These are phyloP conservation scores for Brachypodium distachyon DNA, from an alignment of 202 grass and related monocot species.

Conservation along the genomic window DNA sequence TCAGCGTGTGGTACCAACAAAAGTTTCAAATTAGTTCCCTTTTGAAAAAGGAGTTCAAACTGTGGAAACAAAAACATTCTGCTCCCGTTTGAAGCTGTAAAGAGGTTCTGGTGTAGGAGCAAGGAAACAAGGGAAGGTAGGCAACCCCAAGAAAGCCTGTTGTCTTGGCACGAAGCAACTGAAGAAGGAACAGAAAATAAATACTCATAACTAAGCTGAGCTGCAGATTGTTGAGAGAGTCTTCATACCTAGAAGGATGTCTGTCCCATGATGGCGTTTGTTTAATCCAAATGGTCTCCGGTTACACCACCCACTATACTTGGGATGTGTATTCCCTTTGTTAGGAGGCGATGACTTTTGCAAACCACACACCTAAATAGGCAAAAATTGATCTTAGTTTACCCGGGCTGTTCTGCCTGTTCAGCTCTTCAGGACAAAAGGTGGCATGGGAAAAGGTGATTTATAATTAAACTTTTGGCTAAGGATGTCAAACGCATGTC, in stretches of 20 bases:
- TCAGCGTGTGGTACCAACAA: too few relatives aligned
- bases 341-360: constrained; percentile 4
- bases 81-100: background rate
- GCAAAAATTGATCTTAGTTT: background rate
- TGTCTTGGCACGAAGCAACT: background rate
- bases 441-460: background rate
- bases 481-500: constrained; percentile 24
- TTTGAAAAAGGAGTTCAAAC: too few relatives aligned
- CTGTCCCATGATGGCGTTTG: constrained; percentile 12
- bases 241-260: constrained; percentile 36
- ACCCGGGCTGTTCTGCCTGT: background rate
- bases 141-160: background rate
- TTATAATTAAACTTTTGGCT: background rate
- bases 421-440: background rate
- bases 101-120: background rate
- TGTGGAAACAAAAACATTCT: too few relatives aligned
- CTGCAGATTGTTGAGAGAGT: constrained; percentile 26
- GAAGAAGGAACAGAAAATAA: background rate
- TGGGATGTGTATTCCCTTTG: background rate
- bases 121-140: constrained; percentile 2
- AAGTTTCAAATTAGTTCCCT: too few relatives aligned
- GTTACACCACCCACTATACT: background rate
- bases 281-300: constrained; percentile 3
- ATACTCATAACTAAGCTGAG: background rate
- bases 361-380: background rate